These are phyloP conservation scores for Juncus effusus DNA, from an alignment of 176 grass and related monocot species.

Conservation along the genomic window DNA sequence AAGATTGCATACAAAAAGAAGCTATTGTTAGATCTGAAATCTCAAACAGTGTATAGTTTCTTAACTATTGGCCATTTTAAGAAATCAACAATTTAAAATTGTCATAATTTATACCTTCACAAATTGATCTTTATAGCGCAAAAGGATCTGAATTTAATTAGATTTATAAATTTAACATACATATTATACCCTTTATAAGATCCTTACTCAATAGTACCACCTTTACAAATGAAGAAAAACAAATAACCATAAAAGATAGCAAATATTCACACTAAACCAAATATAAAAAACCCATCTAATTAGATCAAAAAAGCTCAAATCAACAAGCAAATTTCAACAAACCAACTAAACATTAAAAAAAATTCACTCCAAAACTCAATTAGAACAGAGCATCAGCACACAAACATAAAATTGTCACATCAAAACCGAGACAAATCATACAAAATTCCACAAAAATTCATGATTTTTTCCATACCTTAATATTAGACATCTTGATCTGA, in stretches of 20 bases:
- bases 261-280: not conserved
- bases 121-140: no score
- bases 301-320: conserved; percentile 13
- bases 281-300: not conserved
- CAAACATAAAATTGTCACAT: conserved; percentile 11
- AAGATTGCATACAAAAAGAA: conserved; percentile 18
- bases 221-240: no score
- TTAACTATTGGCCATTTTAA: no score
- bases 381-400: conserved; percentile 4
- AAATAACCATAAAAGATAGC: not conserved
- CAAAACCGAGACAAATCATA: not conserved
- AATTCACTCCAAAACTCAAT: not conserved
- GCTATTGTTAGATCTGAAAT: not conserved
- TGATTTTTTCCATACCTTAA: conserved; percentile 9
- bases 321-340: not conserved
- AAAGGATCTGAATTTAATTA: no score
- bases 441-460: not conserved
- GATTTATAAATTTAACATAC: no score
- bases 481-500: conserved; percentile 31
- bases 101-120: no score
- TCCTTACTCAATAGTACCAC: no score
- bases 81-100: no score
- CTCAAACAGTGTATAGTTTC: not conserved
- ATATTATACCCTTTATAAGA: no score
- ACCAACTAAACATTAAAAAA: not conserved